Base-by-base conservation (phyloP, 2,329 filamentous ascomycete species). In the Cadophora malorum region DNA sequence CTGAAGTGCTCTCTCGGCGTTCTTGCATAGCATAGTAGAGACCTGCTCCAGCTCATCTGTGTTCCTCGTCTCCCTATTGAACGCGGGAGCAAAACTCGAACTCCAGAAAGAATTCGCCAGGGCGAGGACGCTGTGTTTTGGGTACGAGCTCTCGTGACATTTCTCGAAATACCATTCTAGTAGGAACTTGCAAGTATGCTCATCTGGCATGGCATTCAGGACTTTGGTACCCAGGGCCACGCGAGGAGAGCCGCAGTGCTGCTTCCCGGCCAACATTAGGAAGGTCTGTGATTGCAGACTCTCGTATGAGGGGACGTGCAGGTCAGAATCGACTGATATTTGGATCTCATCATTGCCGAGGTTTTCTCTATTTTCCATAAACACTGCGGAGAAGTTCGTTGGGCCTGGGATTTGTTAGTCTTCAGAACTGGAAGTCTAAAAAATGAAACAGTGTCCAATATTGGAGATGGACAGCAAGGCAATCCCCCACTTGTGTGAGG, bases 321-420 rank as follows among this genome's bases (percentile, higher is more conserved):
- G 67, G 35, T 71, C 69, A 16, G 66, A 64, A 50, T 76, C 73
- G 50, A 74, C 74, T 23, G 73, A 74, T n/a, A 76, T 70, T 10
- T 73, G 71, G 47, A 75, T 67, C 4, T 74, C 71, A 16, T 67
- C 63, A 47, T 72, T 72, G 5, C 70, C 71, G 19, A 76, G 68
- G 59, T 75, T 72, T 19, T 73, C 70, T 33, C 68, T 63, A 33
- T 76, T 76, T 56, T 77, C 76, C 12, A 71, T 61, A 63, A 76
- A 77, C 10, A 77, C 74, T 9, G 76, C 76, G 0, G 75, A 76
- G 70, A 76, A 77, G 63, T 71, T 75, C 10, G 75, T 77, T n/a
- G 75, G 74, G n/a, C 70, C 74, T 65, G 65, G n/a, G 50, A 8
- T 50, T 28, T n/a, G 63, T 71, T 56, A 69, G 65, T 61, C 52